phyloP scores from a whole-genome alignment of 2,329 filamentous ascomycete genomes.

The Hymenoscyphus occultus region DNA sequence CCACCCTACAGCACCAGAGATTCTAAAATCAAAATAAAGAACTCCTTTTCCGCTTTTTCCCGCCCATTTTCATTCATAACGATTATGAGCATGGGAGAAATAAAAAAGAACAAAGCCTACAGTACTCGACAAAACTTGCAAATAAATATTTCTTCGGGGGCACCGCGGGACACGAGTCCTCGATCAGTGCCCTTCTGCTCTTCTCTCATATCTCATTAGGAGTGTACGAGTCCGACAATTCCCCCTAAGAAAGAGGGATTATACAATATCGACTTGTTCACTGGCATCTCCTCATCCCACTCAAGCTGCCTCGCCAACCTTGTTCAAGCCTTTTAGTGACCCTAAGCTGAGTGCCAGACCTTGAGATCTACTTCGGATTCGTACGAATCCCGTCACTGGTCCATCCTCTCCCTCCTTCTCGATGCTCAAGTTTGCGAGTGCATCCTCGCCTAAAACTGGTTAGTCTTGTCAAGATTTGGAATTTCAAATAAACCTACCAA shows the following conservation, averaged over 20 bases:
- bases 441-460: constrained; percentile 78
- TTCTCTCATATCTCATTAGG: constrained; percentile 22
- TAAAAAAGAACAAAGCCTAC: background rate
- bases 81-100: constrained; percentile 24
- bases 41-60: constrained; percentile 33
- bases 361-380: constrained; percentile 95
- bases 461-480: constrained; percentile 20
- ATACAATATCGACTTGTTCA: constrained; percentile 1
- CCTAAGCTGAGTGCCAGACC: constrained; percentile 90
- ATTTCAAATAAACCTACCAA: constrained; percentile 64
- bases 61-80: constrained; percentile 24
- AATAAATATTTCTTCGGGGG: constrained; percentile 21
- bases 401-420: constrained; percentile 96
- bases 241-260: background rate
- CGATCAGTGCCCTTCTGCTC: constrained; percentile 16
- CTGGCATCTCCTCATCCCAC: constrained; percentile 13
- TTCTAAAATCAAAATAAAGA: constrained; percentile 30
- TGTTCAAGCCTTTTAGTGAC: constrained; percentile 90
- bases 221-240: constrained; percentile 17
- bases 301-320: constrained; percentile 51
- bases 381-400: constrained; percentile 93
- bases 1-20: constrained; percentile 16
- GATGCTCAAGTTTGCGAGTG: constrained; percentile 93
- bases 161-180: constrained; percentile 9
- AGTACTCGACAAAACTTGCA: constrained; percentile 18